These are phyloP conservation scores for Colletotrichum theobromicola DNA, from an alignment of 2,329 filamentous ascomycete genomes.

Conservation along the genomic window DNA sequence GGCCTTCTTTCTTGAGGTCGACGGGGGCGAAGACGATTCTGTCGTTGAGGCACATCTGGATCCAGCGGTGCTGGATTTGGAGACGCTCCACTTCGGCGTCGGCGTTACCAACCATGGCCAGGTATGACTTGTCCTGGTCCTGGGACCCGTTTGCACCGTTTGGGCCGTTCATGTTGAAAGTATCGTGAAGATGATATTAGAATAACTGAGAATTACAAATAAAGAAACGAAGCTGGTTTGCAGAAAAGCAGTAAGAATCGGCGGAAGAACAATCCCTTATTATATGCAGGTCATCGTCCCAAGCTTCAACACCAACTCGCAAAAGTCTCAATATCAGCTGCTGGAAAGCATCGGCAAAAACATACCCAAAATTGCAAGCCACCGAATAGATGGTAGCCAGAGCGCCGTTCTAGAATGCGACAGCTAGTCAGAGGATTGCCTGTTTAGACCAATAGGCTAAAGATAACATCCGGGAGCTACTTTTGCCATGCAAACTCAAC, in stretches of 20 bases:
- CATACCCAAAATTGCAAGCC: not conserved
- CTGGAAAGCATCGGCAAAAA: not conserved
- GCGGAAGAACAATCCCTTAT: not conserved
- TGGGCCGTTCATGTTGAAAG: not conserved
- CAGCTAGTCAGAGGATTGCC: not conserved
- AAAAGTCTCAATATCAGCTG: not conserved
- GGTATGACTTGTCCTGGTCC: not conserved
- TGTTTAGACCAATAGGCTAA: not conserved
- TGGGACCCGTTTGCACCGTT: not conserved
- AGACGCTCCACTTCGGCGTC: constrained; percentile 23
- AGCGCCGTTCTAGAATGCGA: not conserved
- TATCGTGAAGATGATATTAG: not conserved
- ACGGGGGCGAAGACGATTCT: constrained; percentile 18
- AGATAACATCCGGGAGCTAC: not conserved
- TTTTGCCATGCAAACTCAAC: not conserved
- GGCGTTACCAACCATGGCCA: not conserved
- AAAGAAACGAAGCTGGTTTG: too few species aligned
- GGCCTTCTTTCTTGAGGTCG: not conserved
- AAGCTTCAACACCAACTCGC: not conserved
- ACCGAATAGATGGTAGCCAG: not conserved
- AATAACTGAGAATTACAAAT: not conserved
- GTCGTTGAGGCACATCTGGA: constrained; percentile 8
- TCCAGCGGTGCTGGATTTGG: constrained; percentile 19
- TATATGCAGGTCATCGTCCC: not conserved
- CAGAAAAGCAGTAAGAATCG: rapidly evolving